Conservation (phyloP, 768 basidiomycete species). For the Kwoniella bestiolae region DNA sequence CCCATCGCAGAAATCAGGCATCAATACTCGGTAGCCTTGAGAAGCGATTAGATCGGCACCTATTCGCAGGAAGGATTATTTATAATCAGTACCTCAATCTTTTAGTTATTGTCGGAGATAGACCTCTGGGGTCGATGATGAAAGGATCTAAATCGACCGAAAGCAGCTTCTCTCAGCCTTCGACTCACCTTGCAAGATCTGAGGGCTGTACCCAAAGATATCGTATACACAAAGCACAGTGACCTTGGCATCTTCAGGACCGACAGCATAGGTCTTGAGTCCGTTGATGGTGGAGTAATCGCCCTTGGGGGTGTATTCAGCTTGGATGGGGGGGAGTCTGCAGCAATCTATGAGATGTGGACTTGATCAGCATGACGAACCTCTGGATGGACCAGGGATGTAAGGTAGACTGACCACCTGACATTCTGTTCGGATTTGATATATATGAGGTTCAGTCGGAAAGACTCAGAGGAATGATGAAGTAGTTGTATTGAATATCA, state of each 20-base stretch:
- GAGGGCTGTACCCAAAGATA: conserved; percentile 50
- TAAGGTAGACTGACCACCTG: conserved; percentile 5
- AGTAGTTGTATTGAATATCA: too few species aligned
- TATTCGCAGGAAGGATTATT: too few species aligned
- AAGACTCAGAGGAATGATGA: not conserved
- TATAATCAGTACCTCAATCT: too few species aligned
- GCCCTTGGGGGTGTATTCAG: conserved; percentile 47
- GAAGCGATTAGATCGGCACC: conserved; percentile 70
- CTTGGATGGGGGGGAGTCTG: conserved; percentile 45
- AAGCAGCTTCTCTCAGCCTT: too few species aligned
- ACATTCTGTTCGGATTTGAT: not conserved
- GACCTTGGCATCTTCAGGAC: conserved; percentile 41
- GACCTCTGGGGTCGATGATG: too few species aligned
- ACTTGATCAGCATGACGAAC: too few species aligned
- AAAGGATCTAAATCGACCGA: too few species aligned
- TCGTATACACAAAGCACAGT: conserved; percentile 48
- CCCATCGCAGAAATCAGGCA: conserved; percentile 70
- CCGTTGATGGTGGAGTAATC: conserved; percentile 32
- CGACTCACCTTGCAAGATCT: conserved; percentile 51
- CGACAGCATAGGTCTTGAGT: conserved; percentile 50
- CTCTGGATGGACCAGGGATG: not conserved
- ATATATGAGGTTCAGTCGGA: not conserved
- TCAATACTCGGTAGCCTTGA: conserved; percentile 65
- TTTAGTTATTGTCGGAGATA: too few species aligned
- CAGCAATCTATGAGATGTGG: conserved; percentile 48